These are phyloP conservation scores for Galeopsis tetrahit DNA, from an alignment of 257 asterid species.

Conservation along the genomic window DNA sequence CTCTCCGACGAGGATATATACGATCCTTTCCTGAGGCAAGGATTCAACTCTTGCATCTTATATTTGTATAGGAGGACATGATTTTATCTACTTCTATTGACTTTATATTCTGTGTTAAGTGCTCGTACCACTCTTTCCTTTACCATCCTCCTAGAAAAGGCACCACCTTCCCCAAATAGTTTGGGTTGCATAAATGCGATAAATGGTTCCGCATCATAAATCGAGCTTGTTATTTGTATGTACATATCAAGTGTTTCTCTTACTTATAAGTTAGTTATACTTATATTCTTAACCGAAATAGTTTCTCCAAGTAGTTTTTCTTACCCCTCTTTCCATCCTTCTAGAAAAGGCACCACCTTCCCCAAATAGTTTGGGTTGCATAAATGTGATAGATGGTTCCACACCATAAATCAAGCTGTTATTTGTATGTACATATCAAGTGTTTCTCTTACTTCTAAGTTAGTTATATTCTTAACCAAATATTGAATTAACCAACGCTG, in stretches of 20 bases:
- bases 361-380: not conserved
- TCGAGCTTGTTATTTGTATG: slow-evolving; percentile 4
- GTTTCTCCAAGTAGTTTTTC: not conserved
- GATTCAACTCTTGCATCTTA: slow-evolving; percentile 25
- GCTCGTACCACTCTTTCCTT: not conserved
- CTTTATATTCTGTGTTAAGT: not conserved
- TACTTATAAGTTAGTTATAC: not conserved
- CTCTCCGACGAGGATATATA: slow-evolving; percentile 71
- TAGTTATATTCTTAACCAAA: not conserved
- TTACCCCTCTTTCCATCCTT: not conserved
- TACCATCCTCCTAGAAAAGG: slow-evolving; percentile 12
- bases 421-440: slow-evolving; percentile 8
- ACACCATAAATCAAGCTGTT: not conserved
- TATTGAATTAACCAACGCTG: slow-evolving; percentile 18
- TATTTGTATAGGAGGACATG: not conserved
- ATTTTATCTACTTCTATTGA: slow-evolving; percentile 1
- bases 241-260: not conserved
- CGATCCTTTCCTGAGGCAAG: slow-evolving; percentile 83
- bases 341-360: slow-evolving; percentile 2
- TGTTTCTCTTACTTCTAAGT: not conserved
- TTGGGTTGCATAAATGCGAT: slow-evolving; percentile 7
- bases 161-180: not conserved
- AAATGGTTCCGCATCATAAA: not conserved
- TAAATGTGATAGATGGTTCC: slow-evolving; percentile 11
- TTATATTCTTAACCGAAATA: not conserved